Evolutionary conservation across 2,329 filamentous ascomycete species (phyloP).

Genomic region (Colletotrichum sp.): DNA sequence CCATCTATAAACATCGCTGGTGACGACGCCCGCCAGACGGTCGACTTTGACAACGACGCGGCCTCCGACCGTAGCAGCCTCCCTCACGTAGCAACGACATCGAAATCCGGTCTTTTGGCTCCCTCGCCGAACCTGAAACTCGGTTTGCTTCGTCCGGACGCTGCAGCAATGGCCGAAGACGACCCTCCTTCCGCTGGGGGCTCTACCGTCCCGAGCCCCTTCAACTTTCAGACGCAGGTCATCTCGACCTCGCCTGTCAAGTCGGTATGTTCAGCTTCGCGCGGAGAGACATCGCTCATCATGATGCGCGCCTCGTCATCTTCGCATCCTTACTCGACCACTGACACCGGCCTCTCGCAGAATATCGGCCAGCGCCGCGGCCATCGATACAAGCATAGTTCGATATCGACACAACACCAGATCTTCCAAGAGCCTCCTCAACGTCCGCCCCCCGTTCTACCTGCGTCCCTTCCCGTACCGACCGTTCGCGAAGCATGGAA

Average conservation of each 20-base stretch:
- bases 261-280: slow-evolving; percentile 62
- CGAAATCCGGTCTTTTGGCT: slow-evolving; percentile 14
- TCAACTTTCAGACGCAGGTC: slow-evolving; percentile 91
- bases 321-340: neutral
- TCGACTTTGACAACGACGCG: neutral
- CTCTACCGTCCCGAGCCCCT: slow-evolving; percentile 65
- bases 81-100: slow-evolving; percentile 19
- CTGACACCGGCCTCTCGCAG: slow-evolving; percentile 44
- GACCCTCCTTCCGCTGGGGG: slow-evolving; percentile 24
- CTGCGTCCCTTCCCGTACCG: slow-evolving; percentile 89
- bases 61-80: neutral
- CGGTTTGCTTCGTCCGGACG: slow-evolving; percentile 24
- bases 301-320: neutral
- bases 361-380: slow-evolving; percentile 91
- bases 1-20: slow-evolving; percentile 5
- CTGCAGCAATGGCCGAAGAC: slow-evolving; percentile 40
- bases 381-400: slow-evolving; percentile 98
- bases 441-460: slow-evolving; percentile 84
- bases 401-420: slow-evolving; percentile 85
- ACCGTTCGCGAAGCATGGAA: slow-evolving; percentile 86
- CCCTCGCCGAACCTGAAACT: neutral
- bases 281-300: neutral
- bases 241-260: slow-evolving; percentile 79
- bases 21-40: neutral
- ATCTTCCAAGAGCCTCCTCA: slow-evolving; percentile 93